A percentile compares a stretch with the other conserved stretches of the same genome.
These are phyloP conservation scores for Trichoderma koningii DNA, from an alignment of 2,329 filamentous ascomycete genomes.

Conservation along the genomic window DNA sequence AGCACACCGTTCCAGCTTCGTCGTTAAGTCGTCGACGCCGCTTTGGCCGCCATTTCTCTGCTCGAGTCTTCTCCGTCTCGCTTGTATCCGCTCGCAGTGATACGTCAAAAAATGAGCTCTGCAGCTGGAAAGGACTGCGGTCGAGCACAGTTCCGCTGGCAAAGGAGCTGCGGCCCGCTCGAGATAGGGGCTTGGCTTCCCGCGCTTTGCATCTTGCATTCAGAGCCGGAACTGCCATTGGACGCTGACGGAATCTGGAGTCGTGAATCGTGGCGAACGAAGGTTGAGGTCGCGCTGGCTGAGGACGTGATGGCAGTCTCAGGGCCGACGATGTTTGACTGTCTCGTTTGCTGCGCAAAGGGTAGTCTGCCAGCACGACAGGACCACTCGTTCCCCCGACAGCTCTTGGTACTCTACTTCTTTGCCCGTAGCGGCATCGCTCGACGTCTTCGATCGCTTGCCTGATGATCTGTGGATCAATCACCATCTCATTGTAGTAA, in stretches of 20 bases:
- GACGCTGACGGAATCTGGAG: neutral
- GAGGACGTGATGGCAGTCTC: slow-evolving; percentile 31
- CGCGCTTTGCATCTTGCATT: neutral
- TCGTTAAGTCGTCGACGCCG: slow-evolving; percentile 12
- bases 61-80: neutral
- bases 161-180: neutral
- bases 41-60: slow-evolving; percentile 15
- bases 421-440: slow-evolving; percentile 11
- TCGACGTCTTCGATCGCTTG: slow-evolving; percentile 45
- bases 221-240: neutral
- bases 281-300: slow-evolving; percentile 31
- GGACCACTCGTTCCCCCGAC: neutral
- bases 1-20: neutral
- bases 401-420: neutral
- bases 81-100: neutral
- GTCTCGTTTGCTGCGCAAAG: slow-evolving; percentile 11
- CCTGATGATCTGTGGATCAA: slow-evolving; percentile 58
- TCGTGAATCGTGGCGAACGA: neutral
- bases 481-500: slow-evolving; percentile 68
- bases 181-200: neutral
- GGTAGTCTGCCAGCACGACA: neutral
- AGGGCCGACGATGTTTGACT: neutral
- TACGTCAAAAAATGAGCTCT: neutral
- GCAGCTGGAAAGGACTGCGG: neutral
- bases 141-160: neutral